phyloP scores from a whole-genome alignment of 2,329 filamentous ascomycete species.

The Venturia aucupariae region DNA sequence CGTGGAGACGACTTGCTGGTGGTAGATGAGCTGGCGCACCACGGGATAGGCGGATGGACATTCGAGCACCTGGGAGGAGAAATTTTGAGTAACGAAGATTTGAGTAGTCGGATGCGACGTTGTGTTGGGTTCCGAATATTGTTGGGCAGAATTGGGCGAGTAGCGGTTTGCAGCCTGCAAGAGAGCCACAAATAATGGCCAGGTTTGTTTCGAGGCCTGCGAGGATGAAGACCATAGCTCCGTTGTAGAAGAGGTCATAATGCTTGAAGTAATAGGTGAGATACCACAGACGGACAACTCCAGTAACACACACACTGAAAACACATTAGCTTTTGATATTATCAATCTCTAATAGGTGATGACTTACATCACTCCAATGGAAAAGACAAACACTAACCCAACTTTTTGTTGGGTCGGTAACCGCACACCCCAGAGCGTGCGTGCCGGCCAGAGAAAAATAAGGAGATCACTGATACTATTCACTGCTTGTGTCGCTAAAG shows the following conservation, averaged over 20 bases:
- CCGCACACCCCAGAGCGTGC: conserved; percentile 22
- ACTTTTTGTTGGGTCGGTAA: conserved; percentile 23
- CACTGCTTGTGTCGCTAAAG: conserved; percentile 23
- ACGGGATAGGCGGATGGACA: conserved; percentile 3
- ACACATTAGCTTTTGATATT: background rate
- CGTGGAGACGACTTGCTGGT: background rate
- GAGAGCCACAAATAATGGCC: conserved; percentile 26
- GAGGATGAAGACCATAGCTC: conserved; percentile 22
- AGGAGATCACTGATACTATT: conserved; percentile 27
- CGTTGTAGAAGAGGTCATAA: conserved; percentile 24
- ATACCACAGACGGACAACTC: conserved; percentile 24
- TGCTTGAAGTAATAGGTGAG: conserved; percentile 21
- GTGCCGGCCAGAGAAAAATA: conserved; percentile 26
- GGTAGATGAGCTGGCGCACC: background rate
- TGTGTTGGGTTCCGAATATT: conserved; percentile 18
- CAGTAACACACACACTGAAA: conserved; percentile 23
- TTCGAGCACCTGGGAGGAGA: background rate
- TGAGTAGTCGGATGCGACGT: background rate
- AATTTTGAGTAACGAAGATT: background rate
- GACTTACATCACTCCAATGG: conserved; percentile 23
- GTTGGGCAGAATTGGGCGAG: conserved; percentile 22
- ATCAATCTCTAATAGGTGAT: background rate
- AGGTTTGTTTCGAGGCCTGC: conserved; percentile 23
- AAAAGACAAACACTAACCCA: conserved; percentile 25
- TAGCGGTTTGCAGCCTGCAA: conserved; percentile 26